A percentile compares a stretch with the other conserved stretches of the same genome.
phyloP scores from a whole-genome alignment of 768 basidiomycete genomes.

The Coprinellus aureogranulatus region DNA sequence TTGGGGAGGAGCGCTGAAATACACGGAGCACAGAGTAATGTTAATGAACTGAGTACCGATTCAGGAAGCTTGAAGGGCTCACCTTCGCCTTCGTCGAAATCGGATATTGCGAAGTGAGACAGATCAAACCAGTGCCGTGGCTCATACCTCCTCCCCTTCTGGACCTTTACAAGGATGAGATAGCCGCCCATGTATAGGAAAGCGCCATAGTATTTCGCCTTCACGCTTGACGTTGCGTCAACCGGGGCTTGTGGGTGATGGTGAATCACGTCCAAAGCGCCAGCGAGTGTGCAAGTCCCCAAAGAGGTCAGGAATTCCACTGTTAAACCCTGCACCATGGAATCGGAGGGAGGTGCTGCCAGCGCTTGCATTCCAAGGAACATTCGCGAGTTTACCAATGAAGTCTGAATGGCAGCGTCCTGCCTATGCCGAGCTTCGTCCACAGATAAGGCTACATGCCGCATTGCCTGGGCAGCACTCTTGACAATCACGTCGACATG shows the following conservation, averaged over 20 bases:
- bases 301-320: slow-evolving; percentile 69
- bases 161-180: slow-evolving; percentile 81
- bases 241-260: slow-evolving; percentile 48
- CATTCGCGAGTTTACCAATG: slow-evolving; percentile 68
- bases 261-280: slow-evolving; percentile 86
- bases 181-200: slow-evolving; percentile 89
- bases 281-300: slow-evolving; percentile 75
- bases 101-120: slow-evolving; percentile 65
- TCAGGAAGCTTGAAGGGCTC: slow-evolving; percentile 26
- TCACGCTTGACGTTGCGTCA: slow-evolving; percentile 49
- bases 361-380: slow-evolving; percentile 26
- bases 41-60: neutral
- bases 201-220: slow-evolving; percentile 84
- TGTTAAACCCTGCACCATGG: slow-evolving; percentile 39
- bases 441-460: slow-evolving; percentile 70
- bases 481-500: slow-evolving; percentile 45
- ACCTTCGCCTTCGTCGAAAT: slow-evolving; percentile 75
- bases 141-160: slow-evolving; percentile 78
- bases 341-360: slow-evolving; percentile 17
- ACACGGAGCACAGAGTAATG: no score
- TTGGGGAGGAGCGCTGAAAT: slow-evolving; percentile 71
- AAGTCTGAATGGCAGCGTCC: slow-evolving; percentile 63
- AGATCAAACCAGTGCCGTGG: slow-evolving; percentile 87
- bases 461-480: slow-evolving; percentile 68
- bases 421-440: slow-evolving; percentile 75